phyloP scores from a whole-genome alignment of 176 grass and related monocot species.

The Chrysopogon serrulatus region DNA sequence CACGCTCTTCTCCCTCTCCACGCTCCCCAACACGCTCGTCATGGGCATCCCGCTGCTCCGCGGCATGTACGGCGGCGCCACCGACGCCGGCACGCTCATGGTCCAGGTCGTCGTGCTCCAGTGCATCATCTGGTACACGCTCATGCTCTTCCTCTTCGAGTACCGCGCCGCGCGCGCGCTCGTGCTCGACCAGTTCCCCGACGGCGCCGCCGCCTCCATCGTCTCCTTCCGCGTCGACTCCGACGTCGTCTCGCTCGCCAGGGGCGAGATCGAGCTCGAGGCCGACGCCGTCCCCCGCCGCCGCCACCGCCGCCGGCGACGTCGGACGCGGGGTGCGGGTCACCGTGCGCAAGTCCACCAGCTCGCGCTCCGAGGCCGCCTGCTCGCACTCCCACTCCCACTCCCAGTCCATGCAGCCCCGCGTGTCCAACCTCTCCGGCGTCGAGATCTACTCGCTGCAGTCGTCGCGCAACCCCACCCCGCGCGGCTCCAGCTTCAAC shows the following conservation, averaged over 20 bases:
- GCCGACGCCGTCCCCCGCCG: conserved; percentile 42
- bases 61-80: conserved; percentile 15
- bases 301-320: conserved; percentile 40
- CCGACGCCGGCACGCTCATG: conserved; percentile 38
- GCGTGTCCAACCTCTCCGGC: conserved; percentile 78
- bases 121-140: conserved; percentile 64
- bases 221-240: conserved; percentile 89
- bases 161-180: conserved; percentile 53
- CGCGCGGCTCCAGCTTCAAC: conserved; percentile 80
- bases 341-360: conserved; percentile 73
- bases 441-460: conserved; percentile 92
- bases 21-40: conserved; percentile 38
- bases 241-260: conserved; percentile 79
- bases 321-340: conserved; percentile 58
- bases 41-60: conserved; percentile 30
- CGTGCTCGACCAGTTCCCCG: conserved; percentile 77
- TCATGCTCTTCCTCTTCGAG: conserved; percentile 91
- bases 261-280: conserved; percentile 41
- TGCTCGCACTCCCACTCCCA: conserved; percentile 52
- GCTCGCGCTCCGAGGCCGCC: conserved; percentile 59
- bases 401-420: conserved; percentile 35
- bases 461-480: conserved; percentile 90
- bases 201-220: conserved; percentile 65
- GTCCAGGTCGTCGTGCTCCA: conserved; percentile 75
- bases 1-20: conserved; percentile 40